Conservation (phyloP, 768 basidiomycete species). For the Psilocybe sp. region DNA sequence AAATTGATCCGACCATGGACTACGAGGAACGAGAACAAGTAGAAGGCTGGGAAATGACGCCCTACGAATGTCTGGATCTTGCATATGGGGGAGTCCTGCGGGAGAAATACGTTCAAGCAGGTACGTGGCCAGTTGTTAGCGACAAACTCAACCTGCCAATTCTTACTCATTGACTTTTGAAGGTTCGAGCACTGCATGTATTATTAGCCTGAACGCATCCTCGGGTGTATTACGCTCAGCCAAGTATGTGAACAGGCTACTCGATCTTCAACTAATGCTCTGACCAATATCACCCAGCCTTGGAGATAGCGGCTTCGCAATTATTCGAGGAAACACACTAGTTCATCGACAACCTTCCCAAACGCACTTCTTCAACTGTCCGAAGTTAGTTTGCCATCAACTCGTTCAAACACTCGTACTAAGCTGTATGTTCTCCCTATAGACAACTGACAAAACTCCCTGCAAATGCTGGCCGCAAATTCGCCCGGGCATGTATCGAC, state of each 20-base stretch:
- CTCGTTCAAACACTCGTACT: conserved; percentile 8
- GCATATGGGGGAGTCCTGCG: conserved; percentile 70
- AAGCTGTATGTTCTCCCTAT: conserved; percentile 4
- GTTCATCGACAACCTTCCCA: conserved; percentile 50
- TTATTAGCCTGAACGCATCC: conserved; percentile 71
- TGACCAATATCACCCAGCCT: conserved; percentile 37
- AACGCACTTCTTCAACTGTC: conserved; percentile 58
- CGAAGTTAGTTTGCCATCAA: conserved; percentile 34
- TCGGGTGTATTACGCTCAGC: conserved; percentile 74
- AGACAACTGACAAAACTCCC: conserved; percentile 58
- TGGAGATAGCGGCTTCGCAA: conserved; percentile 77
- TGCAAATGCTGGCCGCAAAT: conserved; percentile 36
- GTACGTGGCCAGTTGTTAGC: conserved; percentile 33
- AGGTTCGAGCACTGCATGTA: conserved; percentile 86
- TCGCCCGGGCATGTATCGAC: conserved; percentile 52
- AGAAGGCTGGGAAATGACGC: conserved; percentile 77
- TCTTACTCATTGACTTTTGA: conserved; percentile 1
- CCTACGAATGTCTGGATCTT: conserved; percentile 67
- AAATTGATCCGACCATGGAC: conserved; percentile 75
- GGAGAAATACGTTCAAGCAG: conserved; percentile 65
- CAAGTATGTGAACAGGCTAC: conserved; percentile 48
- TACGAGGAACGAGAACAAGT: conserved; percentile 63
- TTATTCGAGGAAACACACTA: conserved; percentile 66
- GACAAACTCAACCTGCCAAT: not conserved
- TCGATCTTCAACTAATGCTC: not conserved